Evolutionary conservation across 345 rosid species (phyloP).

Genomic region (Pseudoturritis turrita): DNA sequence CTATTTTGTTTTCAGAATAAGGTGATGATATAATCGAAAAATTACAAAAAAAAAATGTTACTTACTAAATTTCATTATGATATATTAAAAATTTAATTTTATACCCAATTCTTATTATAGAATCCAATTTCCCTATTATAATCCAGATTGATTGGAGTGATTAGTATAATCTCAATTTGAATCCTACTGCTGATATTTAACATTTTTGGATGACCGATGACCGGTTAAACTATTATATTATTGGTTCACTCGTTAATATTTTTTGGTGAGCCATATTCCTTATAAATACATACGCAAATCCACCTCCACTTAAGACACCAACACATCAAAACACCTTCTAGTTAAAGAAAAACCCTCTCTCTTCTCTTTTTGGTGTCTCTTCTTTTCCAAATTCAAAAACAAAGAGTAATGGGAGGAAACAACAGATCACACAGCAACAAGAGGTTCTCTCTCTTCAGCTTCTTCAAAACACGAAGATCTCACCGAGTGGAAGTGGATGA

Average conservation of each 20-base stretch:
- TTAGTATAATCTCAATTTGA: not conserved
- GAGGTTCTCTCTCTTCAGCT: conserved; percentile 33
- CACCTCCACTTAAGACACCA: conserved; percentile 6
- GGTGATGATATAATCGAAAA: too few relatives aligned
- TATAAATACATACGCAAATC: conserved; percentile 27
- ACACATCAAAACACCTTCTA: conserved; percentile 13
- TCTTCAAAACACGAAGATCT: conserved; percentile 34
- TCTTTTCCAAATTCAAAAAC: conserved; percentile 14
- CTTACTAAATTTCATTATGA: too few relatives aligned
- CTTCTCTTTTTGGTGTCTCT: conserved; percentile 3
- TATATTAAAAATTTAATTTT: too few relatives aligned
- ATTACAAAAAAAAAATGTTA: too few relatives aligned
- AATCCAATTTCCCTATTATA: too few relatives aligned
- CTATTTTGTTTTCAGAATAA: too few relatives aligned
- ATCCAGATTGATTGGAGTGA: too few relatives aligned
- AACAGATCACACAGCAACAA: conserved; percentile 24
- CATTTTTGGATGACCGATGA: not conserved
- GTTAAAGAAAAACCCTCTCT: not conserved
- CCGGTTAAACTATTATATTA: not conserved
- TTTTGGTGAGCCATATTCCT: conserved; percentile 7
- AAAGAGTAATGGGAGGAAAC: conserved; percentile 31
- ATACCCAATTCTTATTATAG: too few relatives aligned
- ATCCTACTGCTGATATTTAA: not conserved
- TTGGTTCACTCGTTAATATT: conserved; percentile 1
- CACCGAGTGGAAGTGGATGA: conserved; percentile 28